Base-by-base conservation (phyloP, 495 filamentous ascomycete genomes). In the Parathielavia hyrcaniae region DNA sequence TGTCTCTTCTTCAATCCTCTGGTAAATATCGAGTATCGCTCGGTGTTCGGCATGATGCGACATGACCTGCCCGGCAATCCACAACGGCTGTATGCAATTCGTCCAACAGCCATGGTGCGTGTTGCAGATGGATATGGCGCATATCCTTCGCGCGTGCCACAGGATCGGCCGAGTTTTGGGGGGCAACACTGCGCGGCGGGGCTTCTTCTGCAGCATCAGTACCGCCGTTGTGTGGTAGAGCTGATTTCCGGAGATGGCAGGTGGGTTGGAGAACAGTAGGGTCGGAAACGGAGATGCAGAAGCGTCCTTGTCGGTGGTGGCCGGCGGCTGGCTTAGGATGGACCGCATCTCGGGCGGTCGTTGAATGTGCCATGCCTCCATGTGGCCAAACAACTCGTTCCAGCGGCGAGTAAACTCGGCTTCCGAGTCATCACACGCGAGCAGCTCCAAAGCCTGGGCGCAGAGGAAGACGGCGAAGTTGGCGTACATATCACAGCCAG, bases 11-110 rank as follows among this genome's bases (percentile, higher is more conserved):
- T 50, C 26, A 12, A 50, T 50, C 47, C 47, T 26, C 30, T 50
- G 14, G 30, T 50, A 50, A 0, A n/a, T 35, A 6, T 50, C 30
- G 14, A 50, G 14, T n/a, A 50, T 50, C 47, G 47, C 47, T 3
- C 47, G 47, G 47, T 50, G 47, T n/a, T 50, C 47, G 26, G 47
- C 47, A 11, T 34, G 47, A 26, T 50, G 47, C 47, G 47, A 50
- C 47, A 50, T 50, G n/a, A 50, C 47, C n/a, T 50, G 47, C 1
- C 47, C 47, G 47, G 47, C 47, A 35, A 50, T 50, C 47, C 47
- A 50, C 26, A 50, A 26, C 14, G 47, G 47, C 47, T 50, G 47
- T 10, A 50, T 30, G 6, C 4, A 50, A 30, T 50, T 50, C 9
- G 47, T 50, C 47, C 47, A 50, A 14, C 47, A 50, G 26, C 47